phyloP scores from a whole-genome alignment of 2,329 filamentous ascomycete species.

The Cercospora sp. region DNA sequence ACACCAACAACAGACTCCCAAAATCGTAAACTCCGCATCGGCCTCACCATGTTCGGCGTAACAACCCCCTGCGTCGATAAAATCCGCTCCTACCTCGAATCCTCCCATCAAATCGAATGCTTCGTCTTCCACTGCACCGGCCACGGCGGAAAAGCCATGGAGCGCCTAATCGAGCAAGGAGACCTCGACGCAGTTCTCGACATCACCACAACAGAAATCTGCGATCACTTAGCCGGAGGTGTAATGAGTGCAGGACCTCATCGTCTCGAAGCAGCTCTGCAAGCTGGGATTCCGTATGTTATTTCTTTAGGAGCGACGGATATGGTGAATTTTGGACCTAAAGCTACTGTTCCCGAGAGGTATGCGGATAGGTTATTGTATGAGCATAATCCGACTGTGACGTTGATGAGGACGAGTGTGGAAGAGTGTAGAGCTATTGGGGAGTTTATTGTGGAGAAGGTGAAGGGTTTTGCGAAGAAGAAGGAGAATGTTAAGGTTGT shows the following conservation, averaged over 20 bases:
- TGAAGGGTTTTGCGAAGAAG: constrained; percentile 46
- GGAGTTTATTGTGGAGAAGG: constrained; percentile 56
- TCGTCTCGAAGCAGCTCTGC: constrained; percentile 59
- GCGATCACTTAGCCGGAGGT: constrained; percentile 62
- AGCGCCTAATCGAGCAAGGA: constrained; percentile 59
- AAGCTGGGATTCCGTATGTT: constrained; percentile 59
- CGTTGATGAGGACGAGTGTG: constrained; percentile 63
- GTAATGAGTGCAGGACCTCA: constrained; percentile 60
- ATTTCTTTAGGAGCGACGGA: constrained; percentile 55
- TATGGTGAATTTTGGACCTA: constrained; percentile 66
- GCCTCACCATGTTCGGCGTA: constrained; percentile 73
- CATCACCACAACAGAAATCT: constrained; percentile 70
- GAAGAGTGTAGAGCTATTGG: constrained; percentile 61
- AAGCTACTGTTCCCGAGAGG: constrained; percentile 56
- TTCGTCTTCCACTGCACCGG: constrained; percentile 72
- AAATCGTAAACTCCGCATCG: constrained; percentile 44
- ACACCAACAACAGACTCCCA: background rate
- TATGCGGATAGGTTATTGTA: constrained; percentile 57
- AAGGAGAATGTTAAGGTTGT: constrained; percentile 56
- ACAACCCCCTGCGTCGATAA: constrained; percentile 66
- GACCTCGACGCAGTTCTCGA: constrained; percentile 67
- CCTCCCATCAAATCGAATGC: constrained; percentile 54
- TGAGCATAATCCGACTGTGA: constrained; percentile 67
- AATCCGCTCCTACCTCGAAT: constrained; percentile 55
- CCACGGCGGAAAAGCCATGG: constrained; percentile 68